Conservation (phyloP, 139 green algal genomes). For the Haematococcus lacustris region DNA sequence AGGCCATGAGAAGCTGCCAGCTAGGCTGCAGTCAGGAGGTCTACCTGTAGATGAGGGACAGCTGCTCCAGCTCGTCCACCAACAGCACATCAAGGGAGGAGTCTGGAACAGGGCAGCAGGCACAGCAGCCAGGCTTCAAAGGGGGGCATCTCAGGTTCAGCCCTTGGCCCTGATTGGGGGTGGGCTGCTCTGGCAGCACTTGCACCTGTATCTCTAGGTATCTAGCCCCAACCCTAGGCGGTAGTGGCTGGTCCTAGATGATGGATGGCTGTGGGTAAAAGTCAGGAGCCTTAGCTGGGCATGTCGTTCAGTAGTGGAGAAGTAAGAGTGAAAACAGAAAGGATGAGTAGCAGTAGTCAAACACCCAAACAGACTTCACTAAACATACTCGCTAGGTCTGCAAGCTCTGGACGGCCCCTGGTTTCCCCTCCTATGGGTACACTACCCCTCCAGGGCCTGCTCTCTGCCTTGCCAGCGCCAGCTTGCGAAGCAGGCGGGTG, state of each 20-base stretch:
- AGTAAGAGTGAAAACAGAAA: not conserved
- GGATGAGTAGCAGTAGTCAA: not conserved
- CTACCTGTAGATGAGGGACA: constrained; percentile 36
- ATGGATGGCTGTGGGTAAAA: too few relatives aligned
- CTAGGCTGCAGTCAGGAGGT: not conserved
- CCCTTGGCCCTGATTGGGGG: not conserved
- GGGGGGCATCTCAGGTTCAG: not conserved
- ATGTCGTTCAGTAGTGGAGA: too few relatives aligned
- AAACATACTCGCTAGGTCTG: constrained; percentile 2
- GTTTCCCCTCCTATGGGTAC: not conserved
- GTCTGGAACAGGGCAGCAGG: constrained; percentile 6
- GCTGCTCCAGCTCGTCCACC: constrained; percentile 27
- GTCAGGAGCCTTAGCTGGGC: too few relatives aligned
- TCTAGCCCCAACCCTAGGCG: too few relatives aligned
- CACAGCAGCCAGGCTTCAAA: not conserved
- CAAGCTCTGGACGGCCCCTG: not conserved
- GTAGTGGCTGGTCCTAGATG: too few relatives aligned
- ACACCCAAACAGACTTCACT: not conserved
- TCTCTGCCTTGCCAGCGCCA: not conserved
- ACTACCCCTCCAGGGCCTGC: not conserved
- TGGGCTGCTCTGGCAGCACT: not conserved
- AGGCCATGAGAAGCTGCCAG: not conserved
- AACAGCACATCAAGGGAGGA: constrained; percentile 37
- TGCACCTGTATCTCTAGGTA: too few relatives aligned
- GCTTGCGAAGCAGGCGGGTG: not conserved